Evolutionary conservation across 257 asterid genomes (phyloP).

Genomic region (Capsicum pubescens): DNA sequence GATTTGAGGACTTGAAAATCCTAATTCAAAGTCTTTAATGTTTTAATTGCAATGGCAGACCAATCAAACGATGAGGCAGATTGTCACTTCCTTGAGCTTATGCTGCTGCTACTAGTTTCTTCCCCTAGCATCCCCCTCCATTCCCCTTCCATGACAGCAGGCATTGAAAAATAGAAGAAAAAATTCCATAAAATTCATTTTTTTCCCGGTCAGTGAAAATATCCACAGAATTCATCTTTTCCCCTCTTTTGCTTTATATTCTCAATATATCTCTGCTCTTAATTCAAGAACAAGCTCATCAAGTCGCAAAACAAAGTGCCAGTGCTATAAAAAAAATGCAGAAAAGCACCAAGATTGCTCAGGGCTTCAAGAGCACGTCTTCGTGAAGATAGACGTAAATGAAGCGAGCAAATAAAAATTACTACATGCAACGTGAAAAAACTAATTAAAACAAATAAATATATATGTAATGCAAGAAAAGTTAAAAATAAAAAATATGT

Average conservation of each 20-base stretch:
- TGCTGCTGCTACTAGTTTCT: neutral
- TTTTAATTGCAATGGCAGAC: neutral
- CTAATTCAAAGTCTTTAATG: neutral
- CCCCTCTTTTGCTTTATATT: neutral
- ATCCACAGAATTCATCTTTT: neutral
- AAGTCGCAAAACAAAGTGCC: neutral
- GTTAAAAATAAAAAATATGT: neutral
- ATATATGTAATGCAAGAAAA: neutral
- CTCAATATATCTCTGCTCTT: neutral
- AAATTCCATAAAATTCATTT: neutral
- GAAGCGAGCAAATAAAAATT: neutral
- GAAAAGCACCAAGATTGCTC: neutral
- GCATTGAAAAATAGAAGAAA: neutral
- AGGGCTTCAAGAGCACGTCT: neutral
- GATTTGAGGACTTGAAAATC: neutral
- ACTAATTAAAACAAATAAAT: neutral
- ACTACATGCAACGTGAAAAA: neutral
- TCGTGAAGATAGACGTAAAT: neutral
- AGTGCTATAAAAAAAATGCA: neutral
- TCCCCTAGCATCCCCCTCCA: conserved; percentile 6
- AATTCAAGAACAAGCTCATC: neutral
- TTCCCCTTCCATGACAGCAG: neutral
- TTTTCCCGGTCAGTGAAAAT: neutral
- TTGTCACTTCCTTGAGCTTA: neutral
- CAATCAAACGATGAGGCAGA: neutral